A percentile compares a stretch with the other conserved stretches of the same genome.
These are phyloP conservation scores for Dryas drummondii DNA, from an alignment of 306 rosid species.

Conservation along the genomic window DNA sequence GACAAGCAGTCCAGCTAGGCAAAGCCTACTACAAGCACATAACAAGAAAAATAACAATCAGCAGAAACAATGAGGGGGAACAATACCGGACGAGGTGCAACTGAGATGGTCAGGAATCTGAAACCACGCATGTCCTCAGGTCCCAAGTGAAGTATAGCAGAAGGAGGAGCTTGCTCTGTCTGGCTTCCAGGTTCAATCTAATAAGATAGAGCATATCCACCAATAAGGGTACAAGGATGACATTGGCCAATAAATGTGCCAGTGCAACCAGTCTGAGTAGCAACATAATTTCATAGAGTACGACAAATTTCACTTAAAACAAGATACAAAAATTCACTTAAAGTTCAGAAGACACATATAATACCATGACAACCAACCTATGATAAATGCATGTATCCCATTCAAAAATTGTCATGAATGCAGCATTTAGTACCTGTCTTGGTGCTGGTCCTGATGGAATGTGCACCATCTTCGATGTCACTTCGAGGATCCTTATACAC, in stretches of 20 bases:
- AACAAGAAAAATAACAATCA: neutral
- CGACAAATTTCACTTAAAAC: slow-evolving; percentile 18
- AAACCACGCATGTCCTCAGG: slow-evolving; percentile 88
- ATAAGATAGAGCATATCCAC: slow-evolving; percentile 29
- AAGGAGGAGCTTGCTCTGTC: slow-evolving; percentile 97
- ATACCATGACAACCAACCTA: slow-evolving; percentile 6
- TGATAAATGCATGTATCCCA: neutral
- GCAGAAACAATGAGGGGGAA: slow-evolving; percentile 18
- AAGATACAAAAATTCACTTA: slow-evolving; percentile 17
- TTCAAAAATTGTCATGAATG: neutral
- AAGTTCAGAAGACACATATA: slow-evolving; percentile 16
- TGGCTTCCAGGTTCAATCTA: slow-evolving; percentile 99
- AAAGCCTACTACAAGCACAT: slow-evolving; percentile 11
- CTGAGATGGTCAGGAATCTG: slow-evolving; percentile 92
- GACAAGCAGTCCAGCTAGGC: neutral
- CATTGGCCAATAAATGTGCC: slow-evolving; percentile 22
- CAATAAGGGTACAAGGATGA: slow-evolving; percentile 28
- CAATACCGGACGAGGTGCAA: slow-evolving; percentile 99
- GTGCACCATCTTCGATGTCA: slow-evolving; percentile 87
- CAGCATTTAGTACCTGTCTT: slow-evolving; percentile 57
- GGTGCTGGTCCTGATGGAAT: slow-evolving; percentile 99
- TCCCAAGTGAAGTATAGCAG: slow-evolving; percentile 77
- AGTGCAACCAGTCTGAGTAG: slow-evolving; percentile 16
- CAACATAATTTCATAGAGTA: slow-evolving; percentile 8
- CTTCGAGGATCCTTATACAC: slow-evolving; percentile 66